Evolutionary conservation across 192 early-diverging fungal genomes (phyloP).

Genomic region (Gigaspora rosea): DNA sequence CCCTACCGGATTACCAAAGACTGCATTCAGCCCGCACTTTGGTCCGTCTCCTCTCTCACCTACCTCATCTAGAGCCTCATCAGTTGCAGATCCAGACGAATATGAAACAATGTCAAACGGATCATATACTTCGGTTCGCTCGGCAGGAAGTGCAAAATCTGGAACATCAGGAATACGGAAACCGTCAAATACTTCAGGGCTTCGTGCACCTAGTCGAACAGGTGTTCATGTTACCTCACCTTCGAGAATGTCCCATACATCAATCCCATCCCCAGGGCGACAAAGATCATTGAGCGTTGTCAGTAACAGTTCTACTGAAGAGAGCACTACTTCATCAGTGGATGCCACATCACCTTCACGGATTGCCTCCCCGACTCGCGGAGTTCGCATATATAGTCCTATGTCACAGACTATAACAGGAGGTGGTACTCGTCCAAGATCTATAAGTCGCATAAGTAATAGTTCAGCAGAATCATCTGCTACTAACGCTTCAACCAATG

Average conservation of each 20-base stretch:
- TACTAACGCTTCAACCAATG: background rate
- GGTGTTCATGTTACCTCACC: background rate
- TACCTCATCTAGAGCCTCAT: constrained; percentile 29
- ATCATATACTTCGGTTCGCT: constrained; percentile 28
- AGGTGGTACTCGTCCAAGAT: constrained; percentile 19
- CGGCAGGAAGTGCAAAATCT: constrained; percentile 18
- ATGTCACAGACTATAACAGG: background rate
- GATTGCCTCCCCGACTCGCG: constrained; percentile 23
- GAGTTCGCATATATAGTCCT: constrained; percentile 6
- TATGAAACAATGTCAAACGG: constrained; percentile 33
- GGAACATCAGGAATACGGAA: constrained; percentile 6
- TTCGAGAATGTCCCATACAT: constrained; percentile 23
- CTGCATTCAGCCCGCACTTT: constrained; percentile 22
- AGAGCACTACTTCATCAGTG: constrained; percentile 27
- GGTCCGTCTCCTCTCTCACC: constrained; percentile 25
- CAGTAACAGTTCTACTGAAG: constrained; percentile 32
- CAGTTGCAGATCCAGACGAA: constrained; percentile 26
- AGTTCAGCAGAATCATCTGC: constrained; percentile 16
- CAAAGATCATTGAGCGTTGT: constrained; percentile 18
- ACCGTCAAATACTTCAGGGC: constrained; percentile 5
- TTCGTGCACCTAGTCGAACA: constrained; percentile 22
- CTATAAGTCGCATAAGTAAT: constrained; percentile 19
- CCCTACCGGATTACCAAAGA: constrained; percentile 11
- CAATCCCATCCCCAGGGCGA: background rate
- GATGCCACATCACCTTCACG: constrained; percentile 12